Percentiles rank a stretch among this genome's conserved stretches.
Evolutionary conservation across 2,329 filamentous ascomycete species (phyloP).

Genomic region (Graphilbum sp.): DNA sequence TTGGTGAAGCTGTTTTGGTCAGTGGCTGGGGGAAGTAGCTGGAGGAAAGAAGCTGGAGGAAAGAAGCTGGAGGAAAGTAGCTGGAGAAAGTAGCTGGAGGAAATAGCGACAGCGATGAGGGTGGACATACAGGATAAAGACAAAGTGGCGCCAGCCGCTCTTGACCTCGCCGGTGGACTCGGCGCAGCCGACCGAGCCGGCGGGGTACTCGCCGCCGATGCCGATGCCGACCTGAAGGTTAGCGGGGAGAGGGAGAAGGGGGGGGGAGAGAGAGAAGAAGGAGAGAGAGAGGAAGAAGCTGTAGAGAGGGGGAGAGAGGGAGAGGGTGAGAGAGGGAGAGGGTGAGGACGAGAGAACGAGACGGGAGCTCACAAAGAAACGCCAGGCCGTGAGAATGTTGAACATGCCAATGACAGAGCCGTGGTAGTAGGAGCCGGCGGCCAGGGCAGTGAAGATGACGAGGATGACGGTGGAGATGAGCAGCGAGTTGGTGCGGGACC

Average conservation of each 20-base stretch:
- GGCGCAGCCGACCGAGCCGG: conserved; percentile 68
- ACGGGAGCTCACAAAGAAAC: conserved; percentile 53
- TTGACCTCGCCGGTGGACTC: conserved; percentile 76
- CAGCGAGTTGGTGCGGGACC: conserved; percentile 69
- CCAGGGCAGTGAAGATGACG: conserved; percentile 68
- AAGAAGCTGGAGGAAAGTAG: no score
- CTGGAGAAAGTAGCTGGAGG: no score
- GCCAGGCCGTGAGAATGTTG: conserved; percentile 59
- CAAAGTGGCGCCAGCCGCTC: conserved; percentile 64
- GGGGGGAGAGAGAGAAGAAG: neutral
- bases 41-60: no score
- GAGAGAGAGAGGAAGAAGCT: no score
- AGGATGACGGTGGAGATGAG: conserved; percentile 69
- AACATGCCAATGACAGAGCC: conserved; percentile 57
- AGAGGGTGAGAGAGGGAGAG: no score
- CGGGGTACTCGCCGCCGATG: conserved; percentile 71
- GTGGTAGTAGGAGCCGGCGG: conserved; percentile 59
- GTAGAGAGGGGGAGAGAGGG: no score
- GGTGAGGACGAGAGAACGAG: no score
- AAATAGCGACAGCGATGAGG: neutral
- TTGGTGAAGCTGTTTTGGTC: conserved; percentile 39
- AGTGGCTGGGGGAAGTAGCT: neutral
- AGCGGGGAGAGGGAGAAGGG: neutral
- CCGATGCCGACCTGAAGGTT: conserved; percentile 42
- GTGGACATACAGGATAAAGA: conserved; percentile 62